phyloP scores from a whole-genome alignment of 2,329 filamentous ascomycete genomes.

The Cercospora nicotianae region DNA sequence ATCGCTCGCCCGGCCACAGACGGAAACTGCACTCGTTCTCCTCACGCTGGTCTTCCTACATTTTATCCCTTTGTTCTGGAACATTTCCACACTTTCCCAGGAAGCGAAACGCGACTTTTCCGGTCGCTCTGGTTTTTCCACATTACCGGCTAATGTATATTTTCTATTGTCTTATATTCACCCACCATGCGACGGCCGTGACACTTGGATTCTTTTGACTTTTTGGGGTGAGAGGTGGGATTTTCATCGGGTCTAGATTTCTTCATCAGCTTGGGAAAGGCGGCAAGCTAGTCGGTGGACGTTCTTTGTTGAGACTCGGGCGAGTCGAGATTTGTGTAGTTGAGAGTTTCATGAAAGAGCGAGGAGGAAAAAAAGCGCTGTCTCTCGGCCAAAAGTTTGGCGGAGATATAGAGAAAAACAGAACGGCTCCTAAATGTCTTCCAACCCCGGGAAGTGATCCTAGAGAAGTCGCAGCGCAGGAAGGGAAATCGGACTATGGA shows the following conservation, averaged over 20 bases:
- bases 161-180: constrained; percentile 10
- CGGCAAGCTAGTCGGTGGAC: neutral
- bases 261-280: neutral
- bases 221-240: neutral
- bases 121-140: neutral
- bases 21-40: neutral
- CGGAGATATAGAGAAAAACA: neutral
- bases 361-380: neutral
- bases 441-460: neutral
- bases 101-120: neutral
- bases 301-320: neutral
- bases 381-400: neutral
- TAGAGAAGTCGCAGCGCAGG: neutral
- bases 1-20: neutral
- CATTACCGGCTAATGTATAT: constrained; percentile 17
- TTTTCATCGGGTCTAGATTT: neutral
- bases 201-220: constrained; percentile 1
- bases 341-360: neutral
- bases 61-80: neutral
- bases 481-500: neutral
- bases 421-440: neutral
- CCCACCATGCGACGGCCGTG: neutral
- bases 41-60: neutral
- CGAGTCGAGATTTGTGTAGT: neutral
- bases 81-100: neutral